phyloP scores from a whole-genome alignment of 768 basidiomycete species.

The Naematelia aurantialba region DNA sequence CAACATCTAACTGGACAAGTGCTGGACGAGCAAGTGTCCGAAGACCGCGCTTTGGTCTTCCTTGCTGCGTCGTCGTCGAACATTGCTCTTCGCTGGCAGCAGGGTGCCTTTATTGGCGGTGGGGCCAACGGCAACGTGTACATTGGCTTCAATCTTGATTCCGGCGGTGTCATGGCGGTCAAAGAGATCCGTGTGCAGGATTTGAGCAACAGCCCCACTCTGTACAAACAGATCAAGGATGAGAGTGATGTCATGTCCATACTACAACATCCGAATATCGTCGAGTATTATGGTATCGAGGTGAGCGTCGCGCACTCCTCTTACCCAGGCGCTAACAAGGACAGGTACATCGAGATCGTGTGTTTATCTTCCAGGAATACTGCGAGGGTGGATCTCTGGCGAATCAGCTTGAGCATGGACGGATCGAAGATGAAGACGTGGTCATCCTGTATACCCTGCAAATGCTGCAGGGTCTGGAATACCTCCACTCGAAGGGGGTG shows the following conservation, averaged over 20 bases:
- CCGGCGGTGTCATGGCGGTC: constrained; percentile 94
- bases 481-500: constrained; percentile 86
- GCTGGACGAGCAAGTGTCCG: constrained; percentile 84
- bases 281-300: constrained; percentile 98
- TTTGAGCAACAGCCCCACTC: constrained; percentile 75
- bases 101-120: constrained; percentile 96
- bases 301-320: constrained; percentile 10
- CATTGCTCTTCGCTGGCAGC: constrained; percentile 95
- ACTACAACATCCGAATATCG: constrained; percentile 93
- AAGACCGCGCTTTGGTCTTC: constrained; percentile 89
- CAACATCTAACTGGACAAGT: constrained; percentile 83
- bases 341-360: constrained; percentile 87
- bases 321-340: not conserved
- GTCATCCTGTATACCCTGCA: constrained; percentile 95
- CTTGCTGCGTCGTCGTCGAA: constrained; percentile 93
- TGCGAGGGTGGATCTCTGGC: constrained; percentile 94
- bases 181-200: constrained; percentile 99
- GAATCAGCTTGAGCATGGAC: constrained; percentile 79
- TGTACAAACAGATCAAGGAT: constrained; percentile 89
- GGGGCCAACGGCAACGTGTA: constrained; percentile 99
- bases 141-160: constrained; percentile 91
- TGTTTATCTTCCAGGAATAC: constrained; percentile 98
- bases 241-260: constrained; percentile 98
- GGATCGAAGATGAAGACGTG: constrained; percentile 94
- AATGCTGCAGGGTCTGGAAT: constrained; percentile 89